A percentile compares a stretch with the other conserved stretches of the same genome.
These are phyloP conservation scores for Pterocarpus santalinus DNA, from an alignment of 306 rosid species.

Conservation along the genomic window DNA sequence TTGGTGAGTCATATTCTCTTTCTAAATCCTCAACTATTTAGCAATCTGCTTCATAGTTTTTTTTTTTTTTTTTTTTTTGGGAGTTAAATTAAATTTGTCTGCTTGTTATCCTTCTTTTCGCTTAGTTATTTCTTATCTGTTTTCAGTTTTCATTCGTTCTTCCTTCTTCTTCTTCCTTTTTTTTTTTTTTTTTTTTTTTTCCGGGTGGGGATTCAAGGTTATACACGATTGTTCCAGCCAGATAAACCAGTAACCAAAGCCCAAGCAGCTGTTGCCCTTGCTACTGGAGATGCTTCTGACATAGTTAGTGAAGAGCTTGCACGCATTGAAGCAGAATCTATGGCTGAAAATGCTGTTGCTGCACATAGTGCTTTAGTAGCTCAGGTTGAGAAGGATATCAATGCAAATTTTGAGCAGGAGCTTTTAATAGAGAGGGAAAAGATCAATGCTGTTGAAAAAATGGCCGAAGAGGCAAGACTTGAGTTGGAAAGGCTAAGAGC, in stretches of 20 bases:
- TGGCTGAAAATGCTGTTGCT: constrained; percentile 95
- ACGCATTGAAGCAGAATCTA: constrained; percentile 95
- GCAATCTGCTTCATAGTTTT: constrained; percentile 12
- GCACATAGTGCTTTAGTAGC: constrained; percentile 95
- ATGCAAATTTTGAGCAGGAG: constrained; percentile 82
- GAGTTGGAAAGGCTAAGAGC: constrained; percentile 87
- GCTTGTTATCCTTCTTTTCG: neutral
- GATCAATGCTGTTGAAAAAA: constrained; percentile 77
- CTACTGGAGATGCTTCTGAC: constrained; percentile 96
- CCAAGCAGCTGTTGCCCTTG: constrained; percentile 98
- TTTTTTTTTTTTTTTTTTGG: neutral
- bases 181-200: neutral
- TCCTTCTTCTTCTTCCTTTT: no score
- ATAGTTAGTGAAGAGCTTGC: constrained; percentile 92
- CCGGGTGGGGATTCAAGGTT: constrained; percentile 62
- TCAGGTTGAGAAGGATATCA: constrained; percentile 91
- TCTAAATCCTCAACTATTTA: constrained; percentile 12
- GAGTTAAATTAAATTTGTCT: neutral
- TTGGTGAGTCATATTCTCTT: constrained; percentile 66
- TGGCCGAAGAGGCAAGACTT: constrained; percentile 86
- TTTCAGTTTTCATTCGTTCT: constrained; percentile 20
- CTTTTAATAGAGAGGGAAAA: constrained; percentile 87
- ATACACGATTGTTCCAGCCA: constrained; percentile 92
- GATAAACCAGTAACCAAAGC: constrained; percentile 95
- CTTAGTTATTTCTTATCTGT: constrained; percentile 22